Evolutionary conservation across 495 filamentous ascomycete genomes (phyloP).

Genomic region (Talaromyces thailandensis): DNA sequence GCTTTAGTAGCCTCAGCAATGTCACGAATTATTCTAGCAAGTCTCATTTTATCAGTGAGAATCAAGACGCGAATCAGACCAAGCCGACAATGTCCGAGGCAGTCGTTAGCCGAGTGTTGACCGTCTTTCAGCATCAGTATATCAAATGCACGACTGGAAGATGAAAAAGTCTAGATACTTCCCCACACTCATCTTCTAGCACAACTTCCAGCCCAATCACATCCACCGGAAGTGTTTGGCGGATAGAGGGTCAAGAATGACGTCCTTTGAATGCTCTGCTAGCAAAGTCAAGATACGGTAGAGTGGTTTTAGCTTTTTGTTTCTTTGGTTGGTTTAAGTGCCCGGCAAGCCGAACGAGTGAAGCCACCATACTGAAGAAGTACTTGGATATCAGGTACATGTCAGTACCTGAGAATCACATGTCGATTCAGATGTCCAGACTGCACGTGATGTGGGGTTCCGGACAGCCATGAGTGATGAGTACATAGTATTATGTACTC

Average conservation of each 20-base stretch:
- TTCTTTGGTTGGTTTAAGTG: not conserved
- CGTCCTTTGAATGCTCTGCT: not conserved
- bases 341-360: not conserved
- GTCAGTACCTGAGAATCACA: not conserved
- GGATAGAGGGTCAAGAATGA: not conserved
- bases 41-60: not conserved
- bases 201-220: not conserved
- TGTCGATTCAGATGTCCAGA: too few relatives aligned
- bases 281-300: too few relatives aligned
- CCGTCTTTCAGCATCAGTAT: not conserved
- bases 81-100: not conserved
- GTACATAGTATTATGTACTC: too few relatives aligned
- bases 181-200: not conserved
- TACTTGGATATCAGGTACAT: not conserved
- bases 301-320: not conserved
- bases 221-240: not conserved
- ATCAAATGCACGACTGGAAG: not conserved
- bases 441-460: not conserved
- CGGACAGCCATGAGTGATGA: too few relatives aligned
- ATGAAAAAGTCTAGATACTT: not conserved
- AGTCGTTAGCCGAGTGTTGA: not conserved
- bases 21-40: too few relatives aligned
- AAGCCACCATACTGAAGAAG: not conserved
- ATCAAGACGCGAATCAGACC: not conserved
- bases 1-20: not conserved